phyloP scores from a whole-genome alignment of 192 early-diverging fungal species.

The Backusella luteola region DNA sequence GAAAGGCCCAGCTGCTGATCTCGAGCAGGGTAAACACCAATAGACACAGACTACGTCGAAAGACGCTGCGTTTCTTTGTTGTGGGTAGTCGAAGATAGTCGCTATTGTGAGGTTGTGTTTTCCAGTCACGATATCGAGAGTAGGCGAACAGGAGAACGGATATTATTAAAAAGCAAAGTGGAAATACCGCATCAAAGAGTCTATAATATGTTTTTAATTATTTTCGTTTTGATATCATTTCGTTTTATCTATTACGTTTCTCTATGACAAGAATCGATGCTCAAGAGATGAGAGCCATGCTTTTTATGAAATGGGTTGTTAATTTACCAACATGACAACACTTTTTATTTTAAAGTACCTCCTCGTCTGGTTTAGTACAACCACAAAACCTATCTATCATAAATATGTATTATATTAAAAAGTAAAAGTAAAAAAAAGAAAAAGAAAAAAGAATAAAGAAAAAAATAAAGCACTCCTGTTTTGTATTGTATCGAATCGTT shows the following conservation, averaged over 20 bases:
- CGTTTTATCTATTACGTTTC: background rate
- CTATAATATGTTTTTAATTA: background rate
- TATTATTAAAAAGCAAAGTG: background rate
- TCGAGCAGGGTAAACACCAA: conserved; percentile 18
- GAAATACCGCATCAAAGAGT: conserved; percentile 14
- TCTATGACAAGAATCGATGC: conserved; percentile 9
- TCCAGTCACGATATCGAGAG: background rate
- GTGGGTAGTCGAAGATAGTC: conserved; percentile 32
- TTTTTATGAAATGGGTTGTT: background rate
- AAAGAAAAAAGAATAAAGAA: background rate
- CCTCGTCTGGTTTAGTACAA: background rate
- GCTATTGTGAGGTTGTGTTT: background rate
- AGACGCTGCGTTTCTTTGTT: conserved; percentile 3
- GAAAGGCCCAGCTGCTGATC: conserved; percentile 33
- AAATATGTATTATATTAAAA: background rate
- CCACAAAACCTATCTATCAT: conserved; percentile 12
- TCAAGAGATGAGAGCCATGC: background rate
- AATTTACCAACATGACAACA: background rate
- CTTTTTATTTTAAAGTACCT: background rate
- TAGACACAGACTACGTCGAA: conserved; percentile 16
- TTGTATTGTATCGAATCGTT: background rate
- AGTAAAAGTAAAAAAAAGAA: conserved; percentile 8
- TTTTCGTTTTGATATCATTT: background rate
- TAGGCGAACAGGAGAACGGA: background rate
- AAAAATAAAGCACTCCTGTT: background rate